Percentiles rank a stretch among this genome's conserved stretches.
Evolutionary conservation across 140 eudicot species (phyloP).

Genomic region (Cichorium intybus): DNA sequence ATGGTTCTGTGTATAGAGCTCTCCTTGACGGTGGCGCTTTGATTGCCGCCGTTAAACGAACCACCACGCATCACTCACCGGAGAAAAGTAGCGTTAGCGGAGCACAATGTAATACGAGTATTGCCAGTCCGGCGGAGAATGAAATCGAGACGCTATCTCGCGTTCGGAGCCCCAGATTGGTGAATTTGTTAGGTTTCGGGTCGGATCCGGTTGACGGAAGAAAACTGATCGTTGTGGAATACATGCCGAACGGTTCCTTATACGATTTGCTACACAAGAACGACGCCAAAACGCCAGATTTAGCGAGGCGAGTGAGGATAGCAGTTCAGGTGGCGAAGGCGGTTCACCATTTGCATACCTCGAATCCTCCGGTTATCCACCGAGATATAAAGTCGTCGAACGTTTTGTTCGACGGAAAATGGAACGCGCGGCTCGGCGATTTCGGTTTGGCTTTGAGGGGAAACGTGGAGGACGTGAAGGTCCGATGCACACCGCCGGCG

Average conservation of each 20-base stretch:
- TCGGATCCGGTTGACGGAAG: slow-evolving; percentile 31
- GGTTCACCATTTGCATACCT: slow-evolving; percentile 53
- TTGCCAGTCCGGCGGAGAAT: slow-evolving; percentile 63
- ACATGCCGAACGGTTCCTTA: slow-evolving; percentile 80
- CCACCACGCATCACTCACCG: slow-evolving; percentile 17
- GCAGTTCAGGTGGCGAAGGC: slow-evolving; percentile 76
- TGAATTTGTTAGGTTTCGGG: slow-evolving; percentile 66
- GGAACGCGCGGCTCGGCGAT: slow-evolving; percentile 70
- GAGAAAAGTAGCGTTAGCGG: background rate
- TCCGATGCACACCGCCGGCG: slow-evolving; percentile 79
- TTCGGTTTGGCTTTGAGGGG: slow-evolving; percentile 85
- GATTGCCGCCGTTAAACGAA: slow-evolving; percentile 60
- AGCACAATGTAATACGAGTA: slow-evolving; percentile 8
- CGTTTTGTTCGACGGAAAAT: slow-evolving; percentile 55
- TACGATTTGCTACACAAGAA: slow-evolving; percentile 55
- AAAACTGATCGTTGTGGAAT: slow-evolving; percentile 62
- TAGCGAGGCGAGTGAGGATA: slow-evolving; percentile 52
- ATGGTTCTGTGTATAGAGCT: slow-evolving; percentile 67
- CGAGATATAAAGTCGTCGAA: slow-evolving; percentile 87
- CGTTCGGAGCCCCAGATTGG: slow-evolving; percentile 61
- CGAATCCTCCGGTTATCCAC: slow-evolving; percentile 83
- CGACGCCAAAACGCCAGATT: slow-evolving; percentile 34
- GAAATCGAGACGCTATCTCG: slow-evolving; percentile 74
- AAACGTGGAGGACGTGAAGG: slow-evolving; percentile 80
- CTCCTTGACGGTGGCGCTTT: slow-evolving; percentile 33